Base-by-base conservation (phyloP, 768 basidiomycete species). In the Mycena vulgaris region DNA sequence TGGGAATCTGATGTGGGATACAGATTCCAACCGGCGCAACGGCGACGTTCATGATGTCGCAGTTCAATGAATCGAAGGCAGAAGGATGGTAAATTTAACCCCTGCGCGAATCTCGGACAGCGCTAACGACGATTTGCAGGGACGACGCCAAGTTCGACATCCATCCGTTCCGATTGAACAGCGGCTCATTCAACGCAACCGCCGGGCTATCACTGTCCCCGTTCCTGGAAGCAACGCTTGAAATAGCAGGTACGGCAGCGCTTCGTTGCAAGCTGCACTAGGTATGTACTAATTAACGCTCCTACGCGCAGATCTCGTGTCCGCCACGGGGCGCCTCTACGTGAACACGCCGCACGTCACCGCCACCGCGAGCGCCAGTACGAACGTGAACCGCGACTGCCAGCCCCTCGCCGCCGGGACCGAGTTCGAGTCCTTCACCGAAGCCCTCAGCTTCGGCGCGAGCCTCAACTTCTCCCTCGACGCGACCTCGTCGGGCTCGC, bases 131-230 rank as follows among this genome's bases (percentile, higher is more conserved):
- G 28, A 3, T 6, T 35, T 25, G 23, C 8, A 68, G 67, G 68
- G 55, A 66, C 25, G 14, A 47, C 21, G 49, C 58, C 2, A 53
- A 51, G 5, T 70, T 70, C 21, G 52, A 70, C n/a, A 23, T 61
- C 31, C 69, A 65, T 55, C 69, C 69, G 3, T 70, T 70, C 52
- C 31, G 59, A 31, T 39, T 70, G 31, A 70, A 70, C 45, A 55
- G 49, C 21, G 69, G 69, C 2, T 61, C 63, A 28, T 57, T 70
- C 19, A 25, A 33, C 0, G 40, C 27, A 25, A 48, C 51, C 11
- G 69, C 57, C 7, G 64, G 55, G 3, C 17, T 70, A 2, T 55
- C 69, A 2, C 69, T 70, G 14, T 65, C 69, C 6, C 69, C 69
- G 19, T 70, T 70, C 58, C 19, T 70, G 13, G 51, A 65, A 16